Evolutionary conservation across 768 basidiomycete species (phyloP).

Genomic region (Daedaleopsis sinensis): DNA sequence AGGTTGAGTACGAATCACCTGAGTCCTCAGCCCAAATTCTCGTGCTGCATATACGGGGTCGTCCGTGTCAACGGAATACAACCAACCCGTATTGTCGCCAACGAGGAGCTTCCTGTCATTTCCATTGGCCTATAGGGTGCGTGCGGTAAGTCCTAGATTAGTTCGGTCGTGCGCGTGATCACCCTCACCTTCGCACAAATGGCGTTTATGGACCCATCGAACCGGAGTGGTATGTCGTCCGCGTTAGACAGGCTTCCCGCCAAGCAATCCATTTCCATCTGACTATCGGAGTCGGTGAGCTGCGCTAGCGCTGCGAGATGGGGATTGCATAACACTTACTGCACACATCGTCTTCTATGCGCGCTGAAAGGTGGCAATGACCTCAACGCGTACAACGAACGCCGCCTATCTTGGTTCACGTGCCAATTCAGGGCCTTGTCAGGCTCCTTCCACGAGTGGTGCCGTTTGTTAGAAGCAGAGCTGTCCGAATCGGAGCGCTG

Average conservation of each 20-base stretch:
- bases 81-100: conserved; percentile 14
- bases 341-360: neutral
- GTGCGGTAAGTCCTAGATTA: neutral
- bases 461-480: neutral
- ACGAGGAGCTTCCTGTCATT: conserved; percentile 1
- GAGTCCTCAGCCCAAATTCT: conserved; percentile 11
- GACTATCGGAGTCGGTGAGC: neutral
- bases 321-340: neutral
- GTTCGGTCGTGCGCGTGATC: neutral
- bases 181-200: conserved; percentile 1
- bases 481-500: neutral
- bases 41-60: neutral
- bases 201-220: neutral
- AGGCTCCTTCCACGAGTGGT: neutral
- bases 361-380: neutral
- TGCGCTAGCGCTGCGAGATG: neutral
- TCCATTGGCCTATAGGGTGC: neutral
- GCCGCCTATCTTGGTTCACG: neutral
- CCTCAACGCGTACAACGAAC: neutral
- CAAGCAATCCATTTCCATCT: neutral
- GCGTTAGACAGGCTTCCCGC: neutral
- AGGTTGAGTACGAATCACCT: conserved; percentile 1
- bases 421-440: neutral
- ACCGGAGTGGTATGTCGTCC: neutral
- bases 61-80: conserved; percentile 3